phyloP scores from a whole-genome alignment of 805 yeast species.

The Kluyveromyces dobzhanskii region DNA sequence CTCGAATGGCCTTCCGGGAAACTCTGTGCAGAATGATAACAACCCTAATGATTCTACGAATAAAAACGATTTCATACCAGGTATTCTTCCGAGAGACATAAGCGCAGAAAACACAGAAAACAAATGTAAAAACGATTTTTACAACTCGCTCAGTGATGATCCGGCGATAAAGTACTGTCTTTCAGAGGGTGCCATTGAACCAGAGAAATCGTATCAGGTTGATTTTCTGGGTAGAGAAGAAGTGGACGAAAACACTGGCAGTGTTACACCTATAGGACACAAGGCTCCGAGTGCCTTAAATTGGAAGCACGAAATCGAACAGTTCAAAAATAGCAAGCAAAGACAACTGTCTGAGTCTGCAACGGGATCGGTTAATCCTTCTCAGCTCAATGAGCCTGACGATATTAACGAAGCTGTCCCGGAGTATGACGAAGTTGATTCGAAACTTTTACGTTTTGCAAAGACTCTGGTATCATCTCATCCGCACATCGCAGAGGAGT shows the following conservation, averaged over 20 bases:
- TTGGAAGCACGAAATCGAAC: conserved; percentile 25
- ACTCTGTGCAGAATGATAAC: conserved; percentile 2
- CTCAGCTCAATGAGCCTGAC: conserved; percentile 1
- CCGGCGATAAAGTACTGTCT: conserved; percentile 19
- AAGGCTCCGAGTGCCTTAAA: conserved; percentile 13
- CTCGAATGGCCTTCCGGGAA: neutral
- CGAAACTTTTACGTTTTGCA: conserved; percentile 18
- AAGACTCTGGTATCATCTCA: conserved; percentile 27
- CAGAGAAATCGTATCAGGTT: neutral
- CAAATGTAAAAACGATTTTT: conserved; percentile 8
- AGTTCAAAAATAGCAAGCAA: conserved; percentile 26
- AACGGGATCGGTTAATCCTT: neutral
- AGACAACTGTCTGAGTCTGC: conserved; percentile 8
- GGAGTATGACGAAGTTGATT: neutral
- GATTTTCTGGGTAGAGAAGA: neutral
- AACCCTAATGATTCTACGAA: conserved; percentile 4
- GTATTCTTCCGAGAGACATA: neutral
- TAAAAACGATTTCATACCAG: neutral
- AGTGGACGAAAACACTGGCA: neutral
- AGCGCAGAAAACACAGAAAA: neutral
- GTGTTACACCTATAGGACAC: neutral
- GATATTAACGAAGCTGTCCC: neutral
- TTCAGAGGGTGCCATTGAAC: conserved; percentile 6
- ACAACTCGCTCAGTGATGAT: conserved; percentile 6
- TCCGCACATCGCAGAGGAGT: conserved; percentile 28